phyloP scores from a whole-genome alignment of 306 rosid genomes.

The Leucaena leucocephala region DNA sequence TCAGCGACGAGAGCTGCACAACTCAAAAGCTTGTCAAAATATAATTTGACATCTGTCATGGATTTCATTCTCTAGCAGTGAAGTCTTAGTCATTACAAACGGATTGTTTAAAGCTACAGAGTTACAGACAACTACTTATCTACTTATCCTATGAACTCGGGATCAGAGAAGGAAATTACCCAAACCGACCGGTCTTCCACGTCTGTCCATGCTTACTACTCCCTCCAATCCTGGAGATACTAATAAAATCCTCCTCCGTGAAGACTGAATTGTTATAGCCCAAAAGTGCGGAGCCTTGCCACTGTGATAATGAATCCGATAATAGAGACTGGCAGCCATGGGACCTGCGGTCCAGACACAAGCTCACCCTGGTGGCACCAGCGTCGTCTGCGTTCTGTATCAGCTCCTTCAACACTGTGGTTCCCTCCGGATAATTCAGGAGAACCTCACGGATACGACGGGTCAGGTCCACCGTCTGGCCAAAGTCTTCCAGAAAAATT shows the following conservation, averaged over 20 bases:
- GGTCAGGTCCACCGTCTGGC: constrained; percentile 95
- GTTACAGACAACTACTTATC: not conserved
- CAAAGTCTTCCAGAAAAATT: constrained; percentile 87
- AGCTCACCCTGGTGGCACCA: constrained; percentile 83
- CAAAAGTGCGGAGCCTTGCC: constrained; percentile 91
- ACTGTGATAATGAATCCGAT: constrained; percentile 67
- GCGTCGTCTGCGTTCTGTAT: constrained; percentile 98
- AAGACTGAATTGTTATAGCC: constrained; percentile 87
- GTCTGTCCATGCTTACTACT: constrained; percentile 85
- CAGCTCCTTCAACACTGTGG: constrained; percentile 92
- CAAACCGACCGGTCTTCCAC: constrained; percentile 93
- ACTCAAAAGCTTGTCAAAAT: not conserved
- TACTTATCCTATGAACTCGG: not conserved
- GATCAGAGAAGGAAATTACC: constrained; percentile 45
- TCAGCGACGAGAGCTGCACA: constrained; percentile 15
- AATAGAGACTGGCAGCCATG: constrained; percentile 64
- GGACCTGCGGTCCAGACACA: constrained; percentile 80
- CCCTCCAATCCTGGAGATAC: constrained; percentile 94
- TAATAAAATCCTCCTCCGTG: constrained; percentile 85
- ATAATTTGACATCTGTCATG: constrained; percentile 4
- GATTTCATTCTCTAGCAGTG: constrained; percentile 10
- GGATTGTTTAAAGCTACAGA: not conserved
- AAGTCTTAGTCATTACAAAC: constrained; percentile 3
- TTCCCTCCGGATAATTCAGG: constrained; percentile 93
- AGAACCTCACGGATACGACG: constrained; percentile 97